Evolutionary conservation across 2,329 filamentous ascomycete species (phyloP), one percentile per base, ranked within the genome.

Genomic region (Hymenoscyphus salicellus): DNA sequence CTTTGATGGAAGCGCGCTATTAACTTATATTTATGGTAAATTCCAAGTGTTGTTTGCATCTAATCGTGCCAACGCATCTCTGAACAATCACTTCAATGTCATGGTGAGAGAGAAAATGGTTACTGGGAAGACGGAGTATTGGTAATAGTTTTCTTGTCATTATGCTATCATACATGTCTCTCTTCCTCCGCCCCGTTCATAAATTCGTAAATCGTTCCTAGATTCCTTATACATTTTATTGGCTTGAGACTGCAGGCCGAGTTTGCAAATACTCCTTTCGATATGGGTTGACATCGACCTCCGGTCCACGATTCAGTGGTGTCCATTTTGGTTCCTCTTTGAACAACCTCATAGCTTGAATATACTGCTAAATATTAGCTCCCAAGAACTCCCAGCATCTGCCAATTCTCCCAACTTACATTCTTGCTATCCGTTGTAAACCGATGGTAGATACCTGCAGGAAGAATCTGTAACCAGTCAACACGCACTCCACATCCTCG

Each of bases 241-340:
- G 62, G 43, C 65, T 61, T 52, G 66, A 63, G 14, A 68, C 43
- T 32, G 65, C 62, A 60, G 63, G 60, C 41, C 66, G 64, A 23
- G 65, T 66, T 20, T 71, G 66, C 49, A 97, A 80, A 74, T 99
- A 99, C 58, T 87, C 85, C 82, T 92, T 86, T 65, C 95, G 86
- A 76, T 88, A 90, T 61, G 83, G 79, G 78, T 98, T 99, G 65
- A 77, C 77, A 75, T 98, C 92, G 55, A 97, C 85, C 58, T 94
- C 90, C 4, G 81, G 79, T 6, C 85, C 86, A 63, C 95, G 87
- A 80, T 97, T 96, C 70, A 99, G 79, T 16, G 95, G 91, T 41
- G 93, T 98, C 95, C 95, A 99, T 80, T 98, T 97, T 38, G 95
- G 95, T 79, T 98, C 93, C 70, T 98, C 95, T 81, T 98, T 93